Evolutionary conservation across 2,329 filamentous ascomycete genomes (phyloP), one percentile per base, ranked within the genome.

Genomic region (Beauveria pseudobassiana): DNA sequence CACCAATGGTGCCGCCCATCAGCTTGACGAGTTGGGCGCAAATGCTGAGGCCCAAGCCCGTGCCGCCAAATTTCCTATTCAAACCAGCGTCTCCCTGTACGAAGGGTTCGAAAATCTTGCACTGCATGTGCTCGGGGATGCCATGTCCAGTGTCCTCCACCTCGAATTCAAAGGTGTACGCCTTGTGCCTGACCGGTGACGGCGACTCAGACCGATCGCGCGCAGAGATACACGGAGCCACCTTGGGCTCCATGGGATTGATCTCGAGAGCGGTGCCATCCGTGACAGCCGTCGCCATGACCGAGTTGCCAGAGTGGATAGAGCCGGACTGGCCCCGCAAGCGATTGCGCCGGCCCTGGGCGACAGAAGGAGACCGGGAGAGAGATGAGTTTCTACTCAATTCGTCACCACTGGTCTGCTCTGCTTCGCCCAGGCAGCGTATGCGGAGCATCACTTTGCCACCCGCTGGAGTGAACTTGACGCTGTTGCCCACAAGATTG

Each of bases 21-120:
- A 96, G 77, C n/a, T 80, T 85, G 3, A 91, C 90, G 45, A 97
- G 78, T 72, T 97, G 93, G 24, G 90, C 88, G 75, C 91, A 96
- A 68, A 97, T 97, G 70, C 89, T 93, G 61, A 97, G 74, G 1
- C 93, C 93, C 1, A 96, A 78, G 5, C 93, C 93, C 0, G 93
- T 96, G 18, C 93, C 93, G 22, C 91, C 92, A 69, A 88, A 96
- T 70, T 95, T 96, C 74, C 91, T 95, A 76, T 89, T 96, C n/a
- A 97, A 76, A 0, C 91, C 90, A 1, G 95, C 77, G 70, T 96
- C 92, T n/a, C 90, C 93, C 73, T 97, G 93, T 0, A 96, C 90
- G 70, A 97, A 97, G 0, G 93, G 93, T 72, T 96, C 93, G 71
- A 97, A 97, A 10, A 97, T 91, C 67, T 87, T 88, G 62, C 90